phyloP scores from a whole-genome alignment of 73 alveolate species.

The Paramecium tetraurelia region DNA sequence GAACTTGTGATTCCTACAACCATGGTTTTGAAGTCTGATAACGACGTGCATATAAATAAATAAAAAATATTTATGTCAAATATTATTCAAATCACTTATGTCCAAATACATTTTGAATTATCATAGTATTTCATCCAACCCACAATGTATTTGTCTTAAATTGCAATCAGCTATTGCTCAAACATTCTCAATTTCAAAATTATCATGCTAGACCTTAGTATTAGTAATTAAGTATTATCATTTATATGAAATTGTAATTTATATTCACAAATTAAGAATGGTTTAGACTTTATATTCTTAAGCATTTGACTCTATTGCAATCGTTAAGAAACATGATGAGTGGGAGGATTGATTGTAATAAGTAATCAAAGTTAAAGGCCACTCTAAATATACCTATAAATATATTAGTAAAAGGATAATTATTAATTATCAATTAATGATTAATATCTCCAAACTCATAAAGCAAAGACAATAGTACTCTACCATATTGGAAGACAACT shows the following conservation, averaged over 20 bases:
- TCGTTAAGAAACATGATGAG: background rate
- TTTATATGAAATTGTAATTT: background rate
- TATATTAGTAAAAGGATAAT: background rate
- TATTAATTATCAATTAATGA: background rate
- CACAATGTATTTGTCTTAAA: too few species aligned
- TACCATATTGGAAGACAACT: background rate
- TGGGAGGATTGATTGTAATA: background rate
- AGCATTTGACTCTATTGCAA: too few species aligned
- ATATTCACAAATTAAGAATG: background rate
- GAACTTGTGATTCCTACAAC: slow-evolving; percentile 66
- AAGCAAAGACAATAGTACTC: background rate
- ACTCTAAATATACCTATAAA: background rate
- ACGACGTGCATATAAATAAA: slow-evolving; percentile 61
- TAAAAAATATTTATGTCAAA: background rate
- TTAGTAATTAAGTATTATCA: background rate
- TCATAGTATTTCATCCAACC: background rate
- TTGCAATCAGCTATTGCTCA: too few species aligned
- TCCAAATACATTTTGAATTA: background rate
- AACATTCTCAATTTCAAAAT: too few species aligned
- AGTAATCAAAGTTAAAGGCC: background rate
- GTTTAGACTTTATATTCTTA: too few species aligned
- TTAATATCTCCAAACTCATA: background rate
- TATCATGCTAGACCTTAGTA: background rate
- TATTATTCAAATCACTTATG: background rate
- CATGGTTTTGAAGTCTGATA: slow-evolving; percentile 60